phyloP scores from a whole-genome alignment of 1,284 basidiomycete species.

The Tranzscheliella williamsii region DNA sequence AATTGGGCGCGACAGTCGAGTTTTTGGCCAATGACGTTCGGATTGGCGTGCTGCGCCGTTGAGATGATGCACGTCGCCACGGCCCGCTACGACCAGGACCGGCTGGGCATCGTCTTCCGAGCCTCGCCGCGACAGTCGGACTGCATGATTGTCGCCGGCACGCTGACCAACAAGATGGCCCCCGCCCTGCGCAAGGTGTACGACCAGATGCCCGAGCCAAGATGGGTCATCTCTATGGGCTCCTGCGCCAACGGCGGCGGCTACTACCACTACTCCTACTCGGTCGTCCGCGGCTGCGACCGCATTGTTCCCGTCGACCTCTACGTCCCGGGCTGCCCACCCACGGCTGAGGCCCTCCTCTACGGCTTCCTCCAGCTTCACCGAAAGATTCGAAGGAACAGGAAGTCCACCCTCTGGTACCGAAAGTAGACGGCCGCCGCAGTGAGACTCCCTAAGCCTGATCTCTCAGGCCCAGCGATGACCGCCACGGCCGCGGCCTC shows the following conservation, averaged over 20 bases:
- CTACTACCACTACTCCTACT: constrained; percentile 94
- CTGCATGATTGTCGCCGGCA: constrained; percentile 99
- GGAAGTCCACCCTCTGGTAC: constrained; percentile 89
- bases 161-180: constrained; percentile 99
- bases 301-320: constrained; percentile 98
- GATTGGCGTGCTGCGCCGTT: constrained; percentile 96
- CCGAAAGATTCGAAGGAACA: constrained; percentile 90
- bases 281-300: constrained; percentile 98
- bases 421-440: constrained; percentile 51
- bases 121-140: constrained; percentile 96
- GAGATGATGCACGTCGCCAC: constrained; percentile 93
- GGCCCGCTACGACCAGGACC: constrained; percentile 97
- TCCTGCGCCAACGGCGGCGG: constrained; percentile 98
- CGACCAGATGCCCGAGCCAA: constrained; percentile 61
- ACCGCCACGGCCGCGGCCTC: background rate
- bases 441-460: too few species aligned
- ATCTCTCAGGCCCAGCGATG: too few species aligned
- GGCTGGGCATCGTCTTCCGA: constrained; percentile 96
- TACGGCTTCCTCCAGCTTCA: constrained; percentile 77
- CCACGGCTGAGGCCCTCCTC: constrained; percentile 81
- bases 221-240: constrained; percentile 99
- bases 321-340: constrained; percentile 78
- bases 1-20: constrained; percentile 98
- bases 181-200: constrained; percentile 65
- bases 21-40: constrained; percentile 99